Base-by-base conservation (phyloP, 345 rosid genomes). In the Boechera retrofracta region DNA sequence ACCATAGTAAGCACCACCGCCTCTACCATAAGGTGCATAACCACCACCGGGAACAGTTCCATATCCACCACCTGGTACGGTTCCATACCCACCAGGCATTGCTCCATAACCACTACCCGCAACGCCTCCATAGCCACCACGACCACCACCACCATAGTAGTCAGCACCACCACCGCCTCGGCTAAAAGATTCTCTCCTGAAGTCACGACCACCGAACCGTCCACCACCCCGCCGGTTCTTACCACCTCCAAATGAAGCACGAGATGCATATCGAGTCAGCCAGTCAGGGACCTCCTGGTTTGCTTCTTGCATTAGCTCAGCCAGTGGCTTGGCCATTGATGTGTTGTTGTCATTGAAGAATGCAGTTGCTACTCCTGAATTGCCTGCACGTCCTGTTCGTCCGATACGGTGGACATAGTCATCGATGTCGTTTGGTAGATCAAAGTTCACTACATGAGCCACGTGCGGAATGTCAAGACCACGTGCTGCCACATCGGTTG, bases 391-490 rank as follows among this genome's bases (percentile, higher is more conserved):
- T 42, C 99, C 99, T 49, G 98, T 95, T 12, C 99, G 77, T 81
- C 99, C 99, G 32, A 95, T 95, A 10, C 98, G 93, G 75, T 95
- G 99, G 48, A 95, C 99, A 62, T 95, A 95, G 82, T 95, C 99
- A 74, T 95, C 99, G 9, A 95, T 92, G 77, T 95, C 99, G 75
- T 92, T 95, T 10, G 98, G 99, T 45, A 95, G 92, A 84, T 95
- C 99, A 76, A 95, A 94, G 80, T 95, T 95, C 36, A 95, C 96
- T 5, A 95, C 99, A 59, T 95, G 99, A 52, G 99, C 84, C 63
- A 95, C 99, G 33, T 89, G 96, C 16, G 99, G 99, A 38, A 95
- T 92, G 81, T 95, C 99, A 64, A 95, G 99, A 39, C 99, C 99
- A 41, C 83, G 80, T 41, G 80, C 83, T 18, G 83, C 98, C 62